These are phyloP conservation scores for Nyctanthes arbortristis DNA, from an alignment of 257 asterid species.

Conservation along the genomic window DNA sequence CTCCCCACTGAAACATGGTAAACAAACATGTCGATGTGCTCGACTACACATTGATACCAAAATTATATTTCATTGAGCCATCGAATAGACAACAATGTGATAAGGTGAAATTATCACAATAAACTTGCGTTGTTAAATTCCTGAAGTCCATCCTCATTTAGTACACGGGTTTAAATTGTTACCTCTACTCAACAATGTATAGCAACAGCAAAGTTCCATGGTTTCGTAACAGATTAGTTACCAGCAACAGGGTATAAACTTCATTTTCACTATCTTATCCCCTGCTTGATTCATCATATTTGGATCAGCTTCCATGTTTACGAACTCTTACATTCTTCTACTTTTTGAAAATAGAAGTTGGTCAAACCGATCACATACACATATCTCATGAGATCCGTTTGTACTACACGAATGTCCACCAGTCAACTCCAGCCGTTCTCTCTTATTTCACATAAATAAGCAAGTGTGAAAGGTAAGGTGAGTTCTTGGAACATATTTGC, in stretches of 20 bases:
- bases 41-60: neutral
- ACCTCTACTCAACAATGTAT: neutral
- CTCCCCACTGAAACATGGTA: constrained; percentile 36
- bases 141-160: neutral
- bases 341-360: no score
- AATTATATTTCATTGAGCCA: neutral
- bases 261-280: neutral
- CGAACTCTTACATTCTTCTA: no score
- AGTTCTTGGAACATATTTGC: neutral
- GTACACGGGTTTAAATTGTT: neutral
- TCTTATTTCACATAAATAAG: no score
- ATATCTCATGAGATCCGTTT: no score
- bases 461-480: neutral
- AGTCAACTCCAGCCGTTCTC: no score
- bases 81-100: neutral
- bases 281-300: neutral
- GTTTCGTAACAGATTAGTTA: neutral
- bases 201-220: neutral
- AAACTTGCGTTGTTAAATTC: neutral
- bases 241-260: neutral
- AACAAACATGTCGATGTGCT: neutral
- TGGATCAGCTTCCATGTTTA: neutral
- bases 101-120: neutral
- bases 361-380: no score
- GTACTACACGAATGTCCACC: no score